Evolutionary conservation across 148 eudicot species (phyloP), one percentile per base, ranked within the genome.

Genomic region (Chenopodium suecicum): DNA sequence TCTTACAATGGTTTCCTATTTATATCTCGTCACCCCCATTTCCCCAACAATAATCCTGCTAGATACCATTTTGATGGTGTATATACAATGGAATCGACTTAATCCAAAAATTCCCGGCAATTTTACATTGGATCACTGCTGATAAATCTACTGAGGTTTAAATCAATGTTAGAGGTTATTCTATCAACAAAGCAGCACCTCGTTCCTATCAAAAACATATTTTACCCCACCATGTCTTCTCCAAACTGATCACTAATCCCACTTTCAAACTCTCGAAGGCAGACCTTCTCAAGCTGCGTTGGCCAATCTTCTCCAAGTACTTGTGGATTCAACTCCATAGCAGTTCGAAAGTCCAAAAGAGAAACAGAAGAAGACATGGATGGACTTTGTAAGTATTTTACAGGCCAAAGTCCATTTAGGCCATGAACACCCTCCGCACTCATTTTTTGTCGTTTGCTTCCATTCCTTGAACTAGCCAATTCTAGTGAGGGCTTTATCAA

Each of bases 241-340:
- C 68, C 52, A 20, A 80, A 48, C 77, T 84, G 80, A 50, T 80
- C 72, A 14, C 77, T 13, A 44, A 48, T 23, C 41, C 66, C 64
- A 72, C 58, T 60, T 67, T 70, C 78, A 74, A 52, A 70, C 32
- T 76, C 89, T 75, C 50, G 82, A 79, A 88, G 75, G 70, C 80
- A 76, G 17, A 91, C 25, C 85, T 88, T 94, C 88, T 94, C 92
- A 17, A 92, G 89, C 41, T 83, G 91, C 29, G 83, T 50, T 0
- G 94, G 91, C 94, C 97, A 91, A 87, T 92, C 89, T 80, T 89
- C 91, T 66, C 98, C 95, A 46, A 94, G 92, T 78, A 84, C 48
- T 19, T 75, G 64, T 11, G 96, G 93, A 78, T 92, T 83, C 66
- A 85, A 72, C 90, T 90, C 88, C 93, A 91, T 87, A 66, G 94